Evolutionary conservation across 495 filamentous ascomycete species (phyloP).

Genomic region (Trichoderma virens): DNA sequence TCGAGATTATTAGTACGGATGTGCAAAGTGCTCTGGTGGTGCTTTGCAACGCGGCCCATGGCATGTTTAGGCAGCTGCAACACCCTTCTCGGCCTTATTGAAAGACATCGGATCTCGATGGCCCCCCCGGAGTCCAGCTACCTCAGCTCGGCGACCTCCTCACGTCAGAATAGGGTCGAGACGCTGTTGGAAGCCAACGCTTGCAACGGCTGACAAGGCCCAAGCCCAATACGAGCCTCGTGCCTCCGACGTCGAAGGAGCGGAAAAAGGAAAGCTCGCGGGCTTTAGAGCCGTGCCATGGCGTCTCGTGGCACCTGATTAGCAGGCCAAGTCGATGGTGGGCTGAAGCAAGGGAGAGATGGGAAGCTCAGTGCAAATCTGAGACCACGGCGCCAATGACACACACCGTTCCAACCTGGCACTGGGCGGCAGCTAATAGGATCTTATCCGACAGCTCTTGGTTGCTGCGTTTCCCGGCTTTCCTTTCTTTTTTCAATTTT

Average conservation of each 20-base stretch:
- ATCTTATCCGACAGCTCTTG: constrained; percentile 1
- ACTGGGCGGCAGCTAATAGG: background rate
- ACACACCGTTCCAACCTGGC: background rate
- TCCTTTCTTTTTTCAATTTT: background rate
- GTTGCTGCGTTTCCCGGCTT: background rate
- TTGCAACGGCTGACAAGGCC: background rate
- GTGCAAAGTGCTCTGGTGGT: background rate
- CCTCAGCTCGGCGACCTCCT: too few relatives aligned
- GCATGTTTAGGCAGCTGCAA: constrained; percentile 4
- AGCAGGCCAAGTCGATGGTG: background rate
- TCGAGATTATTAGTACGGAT: background rate
- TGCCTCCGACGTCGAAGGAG: constrained; percentile 6
- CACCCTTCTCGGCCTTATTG: constrained; percentile 4
- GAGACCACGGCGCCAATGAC: background rate
- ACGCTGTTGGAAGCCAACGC: too few relatives aligned
- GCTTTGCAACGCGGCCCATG: background rate
- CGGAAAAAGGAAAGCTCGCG: background rate
- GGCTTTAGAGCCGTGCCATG: background rate
- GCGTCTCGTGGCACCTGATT: background rate
- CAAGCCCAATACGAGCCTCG: background rate
- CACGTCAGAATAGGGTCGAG: too few relatives aligned
- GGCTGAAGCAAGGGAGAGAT: constrained; percentile 3
- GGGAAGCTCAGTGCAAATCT: background rate
- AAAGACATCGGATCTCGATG: background rate
- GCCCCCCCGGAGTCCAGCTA: background rate